Base-by-base conservation (phyloP, 805 yeast genomes). In the Kazachstania psychrophila region DNA sequence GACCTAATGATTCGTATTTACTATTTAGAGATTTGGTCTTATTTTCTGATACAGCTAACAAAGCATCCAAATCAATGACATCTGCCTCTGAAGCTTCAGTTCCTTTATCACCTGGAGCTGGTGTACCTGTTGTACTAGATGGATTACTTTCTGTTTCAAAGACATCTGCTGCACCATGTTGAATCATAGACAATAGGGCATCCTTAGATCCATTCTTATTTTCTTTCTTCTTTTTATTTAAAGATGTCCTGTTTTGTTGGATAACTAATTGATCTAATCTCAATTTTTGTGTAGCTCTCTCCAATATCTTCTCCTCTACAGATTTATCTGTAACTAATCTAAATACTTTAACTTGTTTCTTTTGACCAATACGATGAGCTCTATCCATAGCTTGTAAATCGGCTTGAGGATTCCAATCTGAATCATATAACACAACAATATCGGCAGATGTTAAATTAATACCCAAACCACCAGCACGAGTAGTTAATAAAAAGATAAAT, bases 401-500 rank as follows among this genome's bases (percentile, higher is more conserved):
- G 4, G 89, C 92, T 53, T 82, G 94, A 1, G 94, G 94, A 47
- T 82, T 82, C 94, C 94, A 82, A 56, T 82, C 94, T 3, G 87
- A 78, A 60, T 82, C 94, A 53, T 67, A 82, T 31, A 82, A 58
- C 3, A 82, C 72, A 32, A 82, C 94, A 44, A 78, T 67, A 57
- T 82, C 88, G 1, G 92, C 92, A n/a, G 77, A 64, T 4, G 92
- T 82, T 51, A 82, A 68, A 53, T 82, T 82, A 50, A 82, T 82
- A 60, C 94, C 94, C 55, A 86, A 68, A 9, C 95, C 95, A 60
- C 96, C 92, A 31, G 94, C 94, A 66, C 94, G 73, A 3, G 94
- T 82, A 5, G 94, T 82, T 46, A 82, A 65, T 43, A 82, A 60
- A 47, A 82, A 82, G n/a, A 80, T 67, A 54, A 82, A 82, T 47